Conservation (phyloP, 2,329 filamentous ascomycete species). For the Alternaria arborescens region DNA sequence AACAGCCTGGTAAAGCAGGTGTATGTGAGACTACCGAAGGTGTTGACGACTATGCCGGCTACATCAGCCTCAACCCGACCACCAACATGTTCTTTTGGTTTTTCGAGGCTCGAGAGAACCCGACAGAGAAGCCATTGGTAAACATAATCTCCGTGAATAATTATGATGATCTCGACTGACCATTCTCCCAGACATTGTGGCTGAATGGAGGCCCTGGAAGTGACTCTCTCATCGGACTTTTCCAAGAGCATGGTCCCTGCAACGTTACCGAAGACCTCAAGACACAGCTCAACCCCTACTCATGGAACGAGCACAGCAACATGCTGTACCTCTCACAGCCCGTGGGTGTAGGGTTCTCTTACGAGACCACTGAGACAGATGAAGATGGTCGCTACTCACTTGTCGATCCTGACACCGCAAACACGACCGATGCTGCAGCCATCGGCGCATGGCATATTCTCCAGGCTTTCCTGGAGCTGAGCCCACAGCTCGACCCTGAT, state of each 20-base stretch:
- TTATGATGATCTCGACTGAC: neutral
- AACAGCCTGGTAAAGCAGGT: slow-evolving; percentile 50
- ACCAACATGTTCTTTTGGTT: slow-evolving; percentile 58
- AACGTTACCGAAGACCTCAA: slow-evolving; percentile 49
- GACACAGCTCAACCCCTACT: slow-evolving; percentile 49
- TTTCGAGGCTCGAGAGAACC: slow-evolving; percentile 58
- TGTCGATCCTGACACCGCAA: slow-evolving; percentile 40
- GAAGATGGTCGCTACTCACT: slow-evolving; percentile 41
- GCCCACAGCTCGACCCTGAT: slow-evolving; percentile 56
- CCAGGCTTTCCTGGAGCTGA: slow-evolving; percentile 47
- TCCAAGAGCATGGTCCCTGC: slow-evolving; percentile 52
- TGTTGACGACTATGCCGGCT: slow-evolving; percentile 51
- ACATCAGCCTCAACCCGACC: slow-evolving; percentile 47
- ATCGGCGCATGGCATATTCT: slow-evolving; percentile 49
- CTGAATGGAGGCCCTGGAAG: slow-evolving; percentile 63
- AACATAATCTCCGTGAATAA: neutral
- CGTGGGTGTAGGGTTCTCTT: slow-evolving; percentile 53
- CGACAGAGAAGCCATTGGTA: slow-evolving; percentile 40
- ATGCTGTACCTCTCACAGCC: slow-evolving; percentile 53
- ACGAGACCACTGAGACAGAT: slow-evolving; percentile 42
- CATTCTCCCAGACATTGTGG: slow-evolving; percentile 54
- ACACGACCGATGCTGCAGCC: slow-evolving; percentile 47
- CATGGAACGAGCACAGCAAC: slow-evolving; percentile 52
- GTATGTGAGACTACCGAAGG: slow-evolving; percentile 54
- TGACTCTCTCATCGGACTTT: slow-evolving; percentile 64